Evolutionary conservation across 1,284 basidiomycete genomes (phyloP).

Genomic region (Termitomyces sp.): DNA sequence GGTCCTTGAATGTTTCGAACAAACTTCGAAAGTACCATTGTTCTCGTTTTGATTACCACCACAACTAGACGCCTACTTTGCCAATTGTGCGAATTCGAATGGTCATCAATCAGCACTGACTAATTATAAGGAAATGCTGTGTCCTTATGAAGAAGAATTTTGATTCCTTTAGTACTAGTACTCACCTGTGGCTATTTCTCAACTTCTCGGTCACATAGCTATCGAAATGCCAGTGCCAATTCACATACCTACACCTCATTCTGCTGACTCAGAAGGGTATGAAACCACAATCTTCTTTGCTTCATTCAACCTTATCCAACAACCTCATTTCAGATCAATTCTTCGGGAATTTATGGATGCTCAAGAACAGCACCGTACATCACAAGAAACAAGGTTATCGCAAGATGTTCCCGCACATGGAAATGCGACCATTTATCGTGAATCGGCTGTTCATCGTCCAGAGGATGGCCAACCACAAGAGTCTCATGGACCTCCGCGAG

Average conservation of each 20-base stretch:
- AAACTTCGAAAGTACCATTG: background rate
- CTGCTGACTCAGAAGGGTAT: conserved; percentile 17
- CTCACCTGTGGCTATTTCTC: too few relatives aligned
- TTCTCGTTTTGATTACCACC: background rate
- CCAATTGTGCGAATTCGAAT: background rate
- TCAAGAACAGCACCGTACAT: conserved; percentile 5
- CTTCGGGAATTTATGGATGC: conserved; percentile 13
- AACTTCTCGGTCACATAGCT: too few relatives aligned
- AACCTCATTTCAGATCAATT: background rate
- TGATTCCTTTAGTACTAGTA: background rate
- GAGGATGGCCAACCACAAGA: background rate
- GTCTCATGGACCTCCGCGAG: background rate
- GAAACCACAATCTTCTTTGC: background rate
- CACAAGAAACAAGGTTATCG: background rate
- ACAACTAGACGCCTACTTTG: background rate
- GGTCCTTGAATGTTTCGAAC: background rate
- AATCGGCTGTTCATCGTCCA: background rate
- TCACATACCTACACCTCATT: conserved; percentile 7
- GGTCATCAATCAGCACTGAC: background rate
- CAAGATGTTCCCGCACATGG: background rate
- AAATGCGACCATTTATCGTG: background rate
- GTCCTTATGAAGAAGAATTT: background rate
- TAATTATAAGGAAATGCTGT: background rate
- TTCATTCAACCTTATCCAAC: background rate
- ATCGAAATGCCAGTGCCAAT: conserved; percentile 5